Base-by-base conservation (phyloP, 1,284 basidiomycete species). In the Boletus albobrunnescens region DNA sequence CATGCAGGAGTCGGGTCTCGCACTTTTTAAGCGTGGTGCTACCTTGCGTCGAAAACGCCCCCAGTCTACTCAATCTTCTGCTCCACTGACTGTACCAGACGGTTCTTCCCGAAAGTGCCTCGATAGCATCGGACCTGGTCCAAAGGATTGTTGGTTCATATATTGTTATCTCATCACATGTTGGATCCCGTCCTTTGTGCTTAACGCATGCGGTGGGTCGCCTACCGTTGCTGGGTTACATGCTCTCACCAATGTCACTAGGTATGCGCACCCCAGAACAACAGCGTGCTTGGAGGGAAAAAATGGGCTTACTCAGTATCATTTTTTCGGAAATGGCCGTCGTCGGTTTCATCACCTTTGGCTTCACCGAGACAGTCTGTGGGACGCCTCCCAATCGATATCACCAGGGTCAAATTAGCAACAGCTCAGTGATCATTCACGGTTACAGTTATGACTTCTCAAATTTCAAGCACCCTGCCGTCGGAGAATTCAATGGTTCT, bases 321-420 rank as follows among this genome's bases (percentile, higher is more conserved):
- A 91, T 96, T 58, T 65, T 81, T 14, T 8, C 68, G 17, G 79
- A 94, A 56, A 98, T 99, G 95, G 87, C 87, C 19, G 79, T 76
- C 39, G 96, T 99, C 64, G 95, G 94, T 68, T 99, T 94, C 80
- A 77, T 99, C 65, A 99, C 95, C 2, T 99, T 99, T 71, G 95
- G 96, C n/a, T 99, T 99, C 75, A 98, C 94, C 4, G 82, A 94
- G 63, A 74, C 85, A 43, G 94, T 99, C 28, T 99, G 95, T 67
- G 91, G 93, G 31, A 86, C 75, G 36, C 88, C 91, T 17, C 77
- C 86, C 24, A 82, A 86, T 45, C 84, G 92, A 14, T 94, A 81
- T 73, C 82, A 86, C 55, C 80, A 86, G 39, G 93, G 91, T 17
- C 71, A 71, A 40, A 87, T 95, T 56, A 82, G 84, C 49, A 84